Conservation (phyloP, 306 rosid species). For the Malus orientalis region DNA sequence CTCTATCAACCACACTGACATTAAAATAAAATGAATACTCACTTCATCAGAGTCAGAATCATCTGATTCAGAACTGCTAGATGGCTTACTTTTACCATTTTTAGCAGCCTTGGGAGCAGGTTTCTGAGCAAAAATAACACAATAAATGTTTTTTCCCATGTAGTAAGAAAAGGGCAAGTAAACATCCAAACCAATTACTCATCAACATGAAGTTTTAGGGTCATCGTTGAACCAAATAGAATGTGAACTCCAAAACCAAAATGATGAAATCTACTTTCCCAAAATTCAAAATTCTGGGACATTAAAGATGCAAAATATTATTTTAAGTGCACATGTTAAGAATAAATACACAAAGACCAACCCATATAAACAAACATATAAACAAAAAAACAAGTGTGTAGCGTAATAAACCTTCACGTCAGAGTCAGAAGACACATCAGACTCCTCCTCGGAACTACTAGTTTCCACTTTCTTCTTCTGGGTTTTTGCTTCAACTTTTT, state of each 20-base stretch:
- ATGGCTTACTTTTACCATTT: not conserved
- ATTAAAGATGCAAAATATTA: too few relatives aligned
- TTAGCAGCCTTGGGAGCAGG: not conserved
- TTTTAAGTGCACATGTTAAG: not conserved
- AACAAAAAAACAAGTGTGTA: not conserved
- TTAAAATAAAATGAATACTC: not conserved
- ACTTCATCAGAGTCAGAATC: not conserved
- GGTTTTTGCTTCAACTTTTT: conserved; percentile 37
- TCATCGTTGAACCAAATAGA: not conserved
- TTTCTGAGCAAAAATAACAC: not conserved
- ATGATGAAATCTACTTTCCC: not conserved
- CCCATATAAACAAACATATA: not conserved
- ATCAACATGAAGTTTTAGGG: too few relatives aligned
- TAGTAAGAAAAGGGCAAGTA: not conserved
- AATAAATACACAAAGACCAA: not conserved
- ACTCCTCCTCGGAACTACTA: conserved; percentile 47
- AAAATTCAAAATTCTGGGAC: too few relatives aligned
- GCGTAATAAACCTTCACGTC: conserved; percentile 41
- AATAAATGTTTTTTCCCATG: not conserved
- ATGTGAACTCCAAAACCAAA: not conserved
- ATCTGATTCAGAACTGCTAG: conserved; percentile 4
- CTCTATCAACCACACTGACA: not conserved
- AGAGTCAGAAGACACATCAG: conserved; percentile 45
- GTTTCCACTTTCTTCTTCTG: conserved; percentile 37
- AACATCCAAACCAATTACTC: not conserved